Base-by-base conservation (phyloP, 441 rosid species). In the Mallotus japonicus region DNA sequence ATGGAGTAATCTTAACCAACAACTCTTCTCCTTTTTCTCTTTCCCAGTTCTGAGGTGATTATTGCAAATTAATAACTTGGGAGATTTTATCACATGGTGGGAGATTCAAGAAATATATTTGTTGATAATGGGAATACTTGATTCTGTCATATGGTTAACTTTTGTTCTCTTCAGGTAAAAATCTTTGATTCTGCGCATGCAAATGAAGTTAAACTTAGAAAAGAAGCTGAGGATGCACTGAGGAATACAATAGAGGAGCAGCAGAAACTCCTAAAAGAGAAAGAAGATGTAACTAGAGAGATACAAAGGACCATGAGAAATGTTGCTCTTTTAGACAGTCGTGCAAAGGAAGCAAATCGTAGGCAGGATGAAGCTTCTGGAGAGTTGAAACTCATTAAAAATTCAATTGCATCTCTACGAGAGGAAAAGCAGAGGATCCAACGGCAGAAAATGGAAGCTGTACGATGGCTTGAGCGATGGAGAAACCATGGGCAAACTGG, bases 391-490 rank as follows among this genome's bases (percentile, higher is more conserved):
- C 69, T 75, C 34, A 64, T 87, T 72, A 85, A 80, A 72, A 79
- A 78, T 73, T 87, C 91, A 72, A 74, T 90, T 72, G 84, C 83
- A 64, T 84, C 86, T 68, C 82, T 88, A 73, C 79, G 69, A 70
- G 86, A 80, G 76, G 95, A 85, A 80, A 88, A 83, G 78, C 95
- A 85, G 83, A 83, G 79, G 67, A 80, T 88, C 72, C 70, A 81
- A 65, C 76, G 75, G 74, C 92, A 90, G 81, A 88, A 87, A 79
- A 76, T 77, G 81, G 95, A 87, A 84, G 91, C 95, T 67, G 79
- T 70, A 62, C 81, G 76, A 61, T 88, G 92, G 92, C 85, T 90
- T 72, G 91, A 90, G 61, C 78, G 89, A 54, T 90, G 95, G 95
- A 90, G 79, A 81, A 83, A 79, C 69, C 80, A 63, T 6, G 79